Base-by-base conservation (phyloP, 1,284 basidiomycete species). In the Apiotrichum brassicae region DNA sequence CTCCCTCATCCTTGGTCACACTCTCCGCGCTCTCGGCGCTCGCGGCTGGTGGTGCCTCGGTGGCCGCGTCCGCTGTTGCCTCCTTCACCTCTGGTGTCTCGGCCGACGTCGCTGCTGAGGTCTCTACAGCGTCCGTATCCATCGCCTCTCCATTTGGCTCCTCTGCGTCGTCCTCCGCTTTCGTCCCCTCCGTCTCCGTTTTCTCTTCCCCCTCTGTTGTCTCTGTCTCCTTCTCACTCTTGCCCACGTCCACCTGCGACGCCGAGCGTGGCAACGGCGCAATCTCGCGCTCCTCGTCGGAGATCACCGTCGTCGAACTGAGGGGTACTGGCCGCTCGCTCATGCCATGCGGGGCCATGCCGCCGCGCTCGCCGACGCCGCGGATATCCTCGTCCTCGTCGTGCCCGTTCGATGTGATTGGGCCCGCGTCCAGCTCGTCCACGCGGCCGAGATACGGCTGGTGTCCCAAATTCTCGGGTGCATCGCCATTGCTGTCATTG, bases 401-500 rank as follows among this genome's bases (percentile, higher is more conserved):
- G 19, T 49, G 42, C 18, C 48, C 51, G 45, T 54, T 57, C 14
- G 58, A 24, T 7, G 49, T 41, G 20, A 72, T 50, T 4, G 71
- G 71, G 4, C 73, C 73, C 0, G 72, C 68, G 49, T 75, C 73
- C 33, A 75, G 62, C 54, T 75, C 73, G 54, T 75, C 73, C 16
- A 75, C 73, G 50, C 66, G 53, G 19, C 72, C 72, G 1, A 71
- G 57, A 52, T 70, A 74, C 8, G 70, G 62, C 44, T 69, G 64
- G 53, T 65, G 57, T n/a, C 54, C 63, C 1, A 66, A 65, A 43
- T 65, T 59, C 20, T 30, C 28, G 28, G 28, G 14, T n/a, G n/a
- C n/a, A 9, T 25, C 12, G 9, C 49, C 45, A 20, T 39, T 40
- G 33, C 26, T 23, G 19, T 18, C 20, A 23, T 14, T 44, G 33